Base-by-base conservation (phyloP, 2,329 filamentous ascomycete species). In the Microsporum ferrugineum region DNA sequence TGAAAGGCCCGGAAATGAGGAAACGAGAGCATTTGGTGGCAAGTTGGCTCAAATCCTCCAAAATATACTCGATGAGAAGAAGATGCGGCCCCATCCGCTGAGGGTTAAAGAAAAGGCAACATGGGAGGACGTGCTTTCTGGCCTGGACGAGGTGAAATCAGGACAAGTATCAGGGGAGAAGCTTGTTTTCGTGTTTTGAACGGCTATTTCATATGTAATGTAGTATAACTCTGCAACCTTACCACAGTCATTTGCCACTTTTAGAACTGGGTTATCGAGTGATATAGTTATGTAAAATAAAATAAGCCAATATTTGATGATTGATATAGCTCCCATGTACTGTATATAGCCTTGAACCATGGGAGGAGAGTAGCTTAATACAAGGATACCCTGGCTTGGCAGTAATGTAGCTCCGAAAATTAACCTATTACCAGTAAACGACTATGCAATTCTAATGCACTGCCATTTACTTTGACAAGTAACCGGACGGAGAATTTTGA, bases 1-100 rank as follows among this genome's bases (percentile, higher is more conserved):
- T 29, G 61, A 45, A n/a, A 47, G 57, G 29, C n/a, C 33, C 5
- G 47, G 59, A 41, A 61, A 49, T 59, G 61, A 43, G 45, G 58
- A 61, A 47, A 47, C 58, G 23, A 57, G 51, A 6, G 39, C n/a
- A 8, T 62, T 51, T 14, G 47, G 49, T 10, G 29, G 31, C 2
- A 59, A 23, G 10, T 49, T 47, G 5, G 29, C 31, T 58, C 27
- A 49, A 17, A 34, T 39, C 34, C 45, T 60, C 29, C 34, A 62
- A 34, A 27, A 43, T n/a, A 41, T 62, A 29, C 51, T 62, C 17
- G 34, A 60, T 17, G 51, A 41, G n/a, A 36, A 43, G 3, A 62
- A 60, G 7, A 49, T 62, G 29, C 36, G 12, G 14, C 61, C 58
- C 23, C 61, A 60, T 57, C 61, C 38, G 3, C 57, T 55, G 14